These are phyloP conservation scores for Clonostachys rosea DNA, from an alignment of 2,329 filamentous ascomycete genomes.

Conservation along the genomic window DNA sequence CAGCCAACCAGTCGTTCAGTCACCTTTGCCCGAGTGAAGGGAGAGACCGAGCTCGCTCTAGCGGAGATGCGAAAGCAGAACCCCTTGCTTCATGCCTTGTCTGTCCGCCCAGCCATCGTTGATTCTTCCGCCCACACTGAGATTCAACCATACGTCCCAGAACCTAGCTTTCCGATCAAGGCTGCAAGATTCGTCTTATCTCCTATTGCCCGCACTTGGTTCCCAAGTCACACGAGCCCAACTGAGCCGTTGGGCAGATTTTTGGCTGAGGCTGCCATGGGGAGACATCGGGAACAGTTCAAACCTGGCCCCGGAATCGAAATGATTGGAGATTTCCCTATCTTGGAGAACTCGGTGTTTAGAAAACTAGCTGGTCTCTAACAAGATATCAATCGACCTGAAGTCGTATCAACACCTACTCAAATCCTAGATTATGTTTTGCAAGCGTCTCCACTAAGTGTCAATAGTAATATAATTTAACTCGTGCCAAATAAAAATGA, in stretches of 20 bases:
- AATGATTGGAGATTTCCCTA: too few species aligned
- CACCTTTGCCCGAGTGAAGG: conserved; percentile 62
- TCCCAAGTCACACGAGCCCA: conserved; percentile 24
- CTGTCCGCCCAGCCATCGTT: conserved; percentile 54
- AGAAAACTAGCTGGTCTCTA: too few species aligned
- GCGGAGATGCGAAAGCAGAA: conserved; percentile 42
- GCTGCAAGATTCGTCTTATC: conserved; percentile 10
- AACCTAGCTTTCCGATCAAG: conserved; percentile 10
- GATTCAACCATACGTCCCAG: conserved; percentile 35
- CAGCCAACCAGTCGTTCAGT: conserved; percentile 49
- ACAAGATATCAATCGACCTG: too few species aligned
- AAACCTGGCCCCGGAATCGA: too few species aligned
- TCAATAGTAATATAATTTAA: too few species aligned
- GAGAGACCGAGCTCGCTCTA: conserved; percentile 57
- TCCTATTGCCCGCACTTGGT: conserved; percentile 12
- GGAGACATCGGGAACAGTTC: conserved; percentile 10
- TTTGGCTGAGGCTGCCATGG: conserved; percentile 39
- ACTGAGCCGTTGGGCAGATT: conserved; percentile 37
- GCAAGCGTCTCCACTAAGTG: too few species aligned
- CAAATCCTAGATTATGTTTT: too few species aligned
- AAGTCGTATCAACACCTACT: too few species aligned
- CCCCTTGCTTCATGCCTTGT: conserved; percentile 23
- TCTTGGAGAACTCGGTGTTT: too few species aligned
- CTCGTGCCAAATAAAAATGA: too few species aligned
- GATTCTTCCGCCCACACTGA: conserved; percentile 39